Conservation (phyloP, 331 rosid genomes). For the Prunus yedoensis region DNA sequence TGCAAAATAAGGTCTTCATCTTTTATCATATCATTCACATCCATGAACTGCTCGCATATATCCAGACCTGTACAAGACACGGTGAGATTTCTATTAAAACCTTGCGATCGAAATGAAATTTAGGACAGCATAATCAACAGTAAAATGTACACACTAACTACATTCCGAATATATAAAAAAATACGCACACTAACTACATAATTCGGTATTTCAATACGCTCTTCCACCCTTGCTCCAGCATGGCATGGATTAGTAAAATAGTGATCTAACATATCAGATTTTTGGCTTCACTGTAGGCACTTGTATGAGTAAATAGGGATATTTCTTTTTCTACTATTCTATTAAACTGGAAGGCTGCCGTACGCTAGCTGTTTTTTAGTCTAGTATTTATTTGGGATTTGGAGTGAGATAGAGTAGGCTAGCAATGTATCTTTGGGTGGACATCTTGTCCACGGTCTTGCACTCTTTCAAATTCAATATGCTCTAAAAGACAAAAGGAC, state of each 20-base stretch:
- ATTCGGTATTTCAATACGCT: not conserved
- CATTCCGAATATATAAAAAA: not conserved
- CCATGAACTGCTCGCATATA: constrained; percentile 93
- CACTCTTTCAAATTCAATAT: too few relatives aligned
- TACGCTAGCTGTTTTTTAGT: not conserved
- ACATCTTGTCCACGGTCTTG: too few relatives aligned
- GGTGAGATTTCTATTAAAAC: constrained; percentile 22
- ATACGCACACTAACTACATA: not conserved
- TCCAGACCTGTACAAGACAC: constrained; percentile 68
- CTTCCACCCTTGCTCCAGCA: not conserved
- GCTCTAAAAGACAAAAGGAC: too few relatives aligned
- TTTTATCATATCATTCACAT: constrained; percentile 90
- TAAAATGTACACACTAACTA: not conserved
- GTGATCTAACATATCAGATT: not conserved
- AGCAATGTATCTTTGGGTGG: not conserved
- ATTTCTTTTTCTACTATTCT: not conserved
- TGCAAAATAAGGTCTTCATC: constrained; percentile 89
- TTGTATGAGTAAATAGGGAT: not conserved
- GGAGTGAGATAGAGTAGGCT: not conserved
- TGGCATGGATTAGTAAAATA: not conserved
- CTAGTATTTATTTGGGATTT: not conserved
- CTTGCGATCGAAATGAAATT: constrained; percentile 12
- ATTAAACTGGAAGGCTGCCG: not conserved
- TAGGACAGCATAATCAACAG: not conserved
- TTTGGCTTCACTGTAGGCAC: not conserved